Percentiles rank a stretch among this genome's conserved stretches.
Evolutionary conservation across 495 filamentous ascomycete genomes (phyloP).

Genomic region (Thermochaetoides thermophila): DNA sequence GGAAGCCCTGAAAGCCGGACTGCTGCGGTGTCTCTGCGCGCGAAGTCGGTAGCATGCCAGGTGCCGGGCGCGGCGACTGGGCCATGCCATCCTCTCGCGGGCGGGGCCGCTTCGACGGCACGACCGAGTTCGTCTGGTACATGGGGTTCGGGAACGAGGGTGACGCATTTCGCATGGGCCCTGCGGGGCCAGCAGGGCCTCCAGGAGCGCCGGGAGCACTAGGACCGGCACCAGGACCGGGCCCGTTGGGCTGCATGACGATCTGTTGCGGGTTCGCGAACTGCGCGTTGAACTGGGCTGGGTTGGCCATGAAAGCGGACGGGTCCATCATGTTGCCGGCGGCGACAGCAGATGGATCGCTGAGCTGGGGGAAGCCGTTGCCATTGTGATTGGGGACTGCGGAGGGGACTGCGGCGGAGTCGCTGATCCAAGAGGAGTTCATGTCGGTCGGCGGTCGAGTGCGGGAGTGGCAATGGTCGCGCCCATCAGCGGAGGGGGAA

Average conservation of each 20-base stretch:
- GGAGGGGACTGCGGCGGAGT: too few relatives aligned
- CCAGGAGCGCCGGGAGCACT: too few relatives aligned
- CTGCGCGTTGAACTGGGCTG: constrained; percentile 38
- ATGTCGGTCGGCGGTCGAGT: constrained; percentile 32
- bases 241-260: constrained; percentile 72
- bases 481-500: constrained; percentile 41
- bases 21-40: constrained; percentile 89
- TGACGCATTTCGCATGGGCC: constrained; percentile 61
- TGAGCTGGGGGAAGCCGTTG: constrained; percentile 56
- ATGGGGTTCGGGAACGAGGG: constrained; percentile 55
- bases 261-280: constrained; percentile 49
- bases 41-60: constrained; percentile 60
- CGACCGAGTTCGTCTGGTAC: constrained; percentile 65
- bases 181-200: too few relatives aligned
- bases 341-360: constrained; percentile 35
- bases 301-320: constrained; percentile 36
- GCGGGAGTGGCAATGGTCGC: constrained; percentile 17
- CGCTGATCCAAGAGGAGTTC: constrained; percentile 76
- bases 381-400: constrained; percentile 62
- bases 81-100: constrained; percentile 70
- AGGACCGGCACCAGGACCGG: too few relatives aligned
- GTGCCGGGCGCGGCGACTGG: constrained; percentile 66
- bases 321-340: constrained; percentile 41
- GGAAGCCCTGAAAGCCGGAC: constrained; percentile 44
- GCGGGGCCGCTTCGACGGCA: constrained; percentile 76